Evolutionary conservation across 306 rosid species (phyloP), one percentile per base, ranked within the genome.

Genomic region (Ormosia semicastrata): DNA sequence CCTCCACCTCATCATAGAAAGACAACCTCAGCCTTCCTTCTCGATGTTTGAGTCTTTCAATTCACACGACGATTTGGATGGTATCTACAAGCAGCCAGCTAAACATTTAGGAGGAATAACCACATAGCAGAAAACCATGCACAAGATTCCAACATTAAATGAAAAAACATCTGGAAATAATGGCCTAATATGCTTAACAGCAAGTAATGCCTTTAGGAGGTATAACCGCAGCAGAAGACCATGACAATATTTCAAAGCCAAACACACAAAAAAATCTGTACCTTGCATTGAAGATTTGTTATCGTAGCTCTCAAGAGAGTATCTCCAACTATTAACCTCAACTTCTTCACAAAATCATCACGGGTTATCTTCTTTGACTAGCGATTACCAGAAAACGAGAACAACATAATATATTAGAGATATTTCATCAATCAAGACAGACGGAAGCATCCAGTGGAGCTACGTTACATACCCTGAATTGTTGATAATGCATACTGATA

Each of bases 241-340:
- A 12, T 6, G 40, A 36, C n/a, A 53, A 77, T 6, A 54, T 36
- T 62, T 7, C 52, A 68, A 43, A 52, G 54, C 37, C 34, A 39
- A 10, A 46, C 3, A 56, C 14, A 53, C 17, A 11, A 60, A 44
- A 37, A 7, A 24, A 34, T 58, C 18, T 8, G 33, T 90, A 94
- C 98, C 97, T 92, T 92, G 91, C 89, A 80, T 17, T 90, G 91
- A 78, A 90, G 94, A 62, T 65, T 74, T 10, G 89, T 79, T 81
- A 94, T 81, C 10, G 97, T 92, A 33, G 88, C 69, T 85, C 95
- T 82, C 89, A 94, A 81, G 78, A 94, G 82, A 72, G 72, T 37
- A 85, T 94, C 98, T 81, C 95, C 94, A 79, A 88, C 95, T 58
- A 78, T 85, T 79, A 79, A 59, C 84, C 97, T 94, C 89, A 94